phyloP scores from a whole-genome alignment of 331 rosid species.

The Arachis monticola region DNA sequence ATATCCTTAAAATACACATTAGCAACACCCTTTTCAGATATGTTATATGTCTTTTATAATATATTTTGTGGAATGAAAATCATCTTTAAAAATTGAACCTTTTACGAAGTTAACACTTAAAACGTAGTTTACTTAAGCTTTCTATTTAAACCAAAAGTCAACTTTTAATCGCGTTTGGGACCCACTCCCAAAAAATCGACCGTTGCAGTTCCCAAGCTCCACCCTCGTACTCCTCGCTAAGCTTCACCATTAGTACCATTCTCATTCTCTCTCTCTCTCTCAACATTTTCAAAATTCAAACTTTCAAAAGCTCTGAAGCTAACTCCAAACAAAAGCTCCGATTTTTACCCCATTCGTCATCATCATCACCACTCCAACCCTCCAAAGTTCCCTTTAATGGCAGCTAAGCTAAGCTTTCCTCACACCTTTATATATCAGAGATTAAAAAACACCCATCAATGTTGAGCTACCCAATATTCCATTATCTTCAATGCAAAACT shows the following conservation, averaged over 20 bases:
- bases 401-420: not conserved
- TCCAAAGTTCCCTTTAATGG: constrained; percentile 7
- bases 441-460: not conserved
- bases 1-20: no score
- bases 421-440: not conserved
- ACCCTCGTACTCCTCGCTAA: constrained; percentile 44
- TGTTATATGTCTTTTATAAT: no score
- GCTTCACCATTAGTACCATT: not conserved
- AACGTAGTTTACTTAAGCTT: no score
- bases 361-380: not conserved
- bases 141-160: no score
- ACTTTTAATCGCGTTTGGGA: no score
- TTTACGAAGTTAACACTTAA: no score
- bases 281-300: constrained; percentile 55
- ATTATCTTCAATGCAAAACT: not conserved
- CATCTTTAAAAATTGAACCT: no score
- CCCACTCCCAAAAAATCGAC: constrained; percentile 27
- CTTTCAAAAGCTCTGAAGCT: constrained; percentile 38
- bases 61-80: no score
- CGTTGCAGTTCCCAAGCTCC: constrained; percentile 37
- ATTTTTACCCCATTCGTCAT: not conserved
- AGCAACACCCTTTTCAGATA: no score
- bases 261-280: constrained; percentile 24
- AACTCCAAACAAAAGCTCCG: not conserved
- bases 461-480: not conserved